phyloP scores from a whole-genome alignment of 2,329 filamentous ascomycete species.

The Epichloe festucae region DNA sequence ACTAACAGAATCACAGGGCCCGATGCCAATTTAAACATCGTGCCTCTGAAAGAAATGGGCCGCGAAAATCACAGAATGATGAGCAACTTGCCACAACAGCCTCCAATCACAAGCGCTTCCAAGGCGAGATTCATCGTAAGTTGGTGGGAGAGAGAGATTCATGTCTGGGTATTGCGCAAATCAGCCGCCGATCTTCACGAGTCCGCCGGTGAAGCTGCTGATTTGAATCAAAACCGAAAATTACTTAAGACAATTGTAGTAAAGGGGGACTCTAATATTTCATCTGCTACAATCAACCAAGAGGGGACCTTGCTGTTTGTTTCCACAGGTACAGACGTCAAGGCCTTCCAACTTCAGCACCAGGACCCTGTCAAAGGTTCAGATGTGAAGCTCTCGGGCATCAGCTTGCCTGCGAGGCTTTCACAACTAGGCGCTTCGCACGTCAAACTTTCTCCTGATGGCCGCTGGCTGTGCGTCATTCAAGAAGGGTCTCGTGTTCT shows the following conservation, averaged over 20 bases:
- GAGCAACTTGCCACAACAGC: slow-evolving; percentile 69
- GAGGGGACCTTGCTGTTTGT: slow-evolving; percentile 66
- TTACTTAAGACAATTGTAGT: slow-evolving; percentile 56
- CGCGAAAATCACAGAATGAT: slow-evolving; percentile 73
- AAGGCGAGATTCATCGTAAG: slow-evolving; percentile 66
- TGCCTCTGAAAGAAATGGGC: slow-evolving; percentile 62
- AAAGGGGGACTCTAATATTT: slow-evolving; percentile 66
- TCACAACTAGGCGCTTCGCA: slow-evolving; percentile 52
- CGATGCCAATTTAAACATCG: slow-evolving; percentile 69
- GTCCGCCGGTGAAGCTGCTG: slow-evolving; percentile 24
- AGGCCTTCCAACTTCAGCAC: slow-evolving; percentile 58
- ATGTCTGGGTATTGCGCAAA: slow-evolving; percentile 56
- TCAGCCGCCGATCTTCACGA: slow-evolving; percentile 34
- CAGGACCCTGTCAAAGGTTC: slow-evolving; percentile 35
- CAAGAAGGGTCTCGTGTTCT: slow-evolving; percentile 47
- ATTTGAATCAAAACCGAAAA: slow-evolving; percentile 42
- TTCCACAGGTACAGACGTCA: slow-evolving; percentile 61
- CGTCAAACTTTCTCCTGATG: slow-evolving; percentile 56
- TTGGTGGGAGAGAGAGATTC: slow-evolving; percentile 91
- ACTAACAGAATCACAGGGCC: slow-evolving; percentile 43
- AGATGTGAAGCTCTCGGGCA: slow-evolving; percentile 56
- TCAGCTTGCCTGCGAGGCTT: slow-evolving; percentile 48
- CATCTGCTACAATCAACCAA: slow-evolving; percentile 55
- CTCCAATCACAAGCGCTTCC: slow-evolving; percentile 60
- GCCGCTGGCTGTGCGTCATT: slow-evolving; percentile 54